Evolutionary conservation across 768 basidiomycete genomes (phyloP), one percentile per base, ranked within the genome.

Genomic region (Pleurotus eryngii): DNA sequence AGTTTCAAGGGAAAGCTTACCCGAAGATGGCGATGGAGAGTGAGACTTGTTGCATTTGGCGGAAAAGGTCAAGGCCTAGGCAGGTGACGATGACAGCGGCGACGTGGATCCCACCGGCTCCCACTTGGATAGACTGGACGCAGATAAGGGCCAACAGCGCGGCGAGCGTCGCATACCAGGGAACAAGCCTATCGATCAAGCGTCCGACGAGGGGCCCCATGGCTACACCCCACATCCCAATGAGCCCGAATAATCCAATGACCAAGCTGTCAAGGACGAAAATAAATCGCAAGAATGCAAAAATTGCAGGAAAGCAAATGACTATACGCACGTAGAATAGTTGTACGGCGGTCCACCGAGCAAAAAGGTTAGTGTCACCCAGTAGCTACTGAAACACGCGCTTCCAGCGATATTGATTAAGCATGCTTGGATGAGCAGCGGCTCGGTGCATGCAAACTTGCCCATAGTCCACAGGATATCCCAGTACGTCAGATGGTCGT

Each of bases 331-430:
- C 87, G 86, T 89, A 1, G 85, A 87, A 61, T 87, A 93, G 62
- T 85, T 65, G 65, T 92, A 95, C 0, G 89, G 88, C 3, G 84
- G 70, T 4, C 85, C 89, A 6, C 85, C 86, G 2, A 96, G 83
- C 18, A 94, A 73, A 74, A 94, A 95, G 0, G 92, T 92, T 59
- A 90, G 68, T 0, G 87, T 89, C 3, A 89, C 86, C 87, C 87
- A 86, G 61, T 84, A 86, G 61, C 75, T 80, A 9, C 73, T 76
- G 63, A 81, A 81, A 49, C 72, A 85, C 50, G 83, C 86, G 22
- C 86, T 86, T 58, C 79, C 80, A 11, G 76, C 79, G 14, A 90
- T 65, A 61, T 84, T 81, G 64, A 90, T 76, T 60, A 90, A 68
- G 59, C 79, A 74, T 2, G 78, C 74, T 67, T 95, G 92, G 8